Percentiles rank a stretch among this genome's conserved stretches.
Conservation (phyloP, 352 stramenopile species). For the Salisapilia sapeloensis region DNA sequence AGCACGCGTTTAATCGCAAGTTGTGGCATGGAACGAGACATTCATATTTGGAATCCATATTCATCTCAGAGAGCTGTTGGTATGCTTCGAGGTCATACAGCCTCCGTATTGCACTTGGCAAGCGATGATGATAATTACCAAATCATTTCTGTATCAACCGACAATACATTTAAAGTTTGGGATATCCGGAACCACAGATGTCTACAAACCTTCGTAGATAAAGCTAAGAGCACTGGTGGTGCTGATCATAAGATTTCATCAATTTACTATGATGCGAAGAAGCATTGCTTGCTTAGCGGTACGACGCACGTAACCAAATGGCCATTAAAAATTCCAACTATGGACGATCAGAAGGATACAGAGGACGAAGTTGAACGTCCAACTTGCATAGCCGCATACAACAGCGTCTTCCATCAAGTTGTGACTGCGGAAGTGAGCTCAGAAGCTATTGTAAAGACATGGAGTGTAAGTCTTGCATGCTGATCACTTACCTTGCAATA, state of each 20-base stretch:
- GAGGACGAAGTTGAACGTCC: conserved; percentile 17
- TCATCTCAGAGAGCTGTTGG: conserved; percentile 62
- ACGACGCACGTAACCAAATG: conserved; percentile 57
- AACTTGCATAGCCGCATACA: conserved; percentile 51
- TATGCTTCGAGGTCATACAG: conserved; percentile 53
- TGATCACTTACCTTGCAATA: not conserved
- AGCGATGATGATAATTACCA: conserved; percentile 76
- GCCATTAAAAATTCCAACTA: conserved; percentile 28
- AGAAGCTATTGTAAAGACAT: conserved; percentile 66
- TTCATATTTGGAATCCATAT: conserved; percentile 83
- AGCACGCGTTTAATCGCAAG: conserved; percentile 61
- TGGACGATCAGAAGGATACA: conserved; percentile 14
- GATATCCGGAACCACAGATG: conserved; percentile 68
- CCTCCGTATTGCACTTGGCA: conserved; percentile 52
- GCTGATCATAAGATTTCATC: conserved; percentile 49
- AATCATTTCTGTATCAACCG: conserved; percentile 58
- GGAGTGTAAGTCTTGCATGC: conserved; percentile 18
- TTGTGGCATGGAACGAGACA: conserved; percentile 72
- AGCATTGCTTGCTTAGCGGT: conserved; percentile 40
- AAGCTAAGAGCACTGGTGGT: conserved; percentile 27
- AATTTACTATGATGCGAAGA: conserved; percentile 44
- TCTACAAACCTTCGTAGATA: conserved; percentile 58
- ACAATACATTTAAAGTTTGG: conserved; percentile 78
- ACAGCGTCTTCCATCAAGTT: conserved; percentile 70
- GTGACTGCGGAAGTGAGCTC: conserved; percentile 60